Evolutionary conservation across 495 filamentous ascomycete species (phyloP).

Genomic region (Podospora tetraspora): DNA sequence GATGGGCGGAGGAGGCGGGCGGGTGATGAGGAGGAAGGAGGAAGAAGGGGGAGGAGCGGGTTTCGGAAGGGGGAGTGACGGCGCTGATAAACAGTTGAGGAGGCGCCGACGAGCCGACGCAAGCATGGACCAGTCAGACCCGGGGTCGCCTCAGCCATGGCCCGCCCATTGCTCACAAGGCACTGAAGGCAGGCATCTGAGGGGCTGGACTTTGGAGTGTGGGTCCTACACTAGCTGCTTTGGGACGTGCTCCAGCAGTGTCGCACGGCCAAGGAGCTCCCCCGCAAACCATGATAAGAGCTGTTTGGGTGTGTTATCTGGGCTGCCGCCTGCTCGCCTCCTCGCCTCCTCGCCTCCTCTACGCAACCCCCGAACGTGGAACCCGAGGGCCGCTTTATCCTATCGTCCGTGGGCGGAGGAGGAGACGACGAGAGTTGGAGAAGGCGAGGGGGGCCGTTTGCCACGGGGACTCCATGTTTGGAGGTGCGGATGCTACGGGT

Average conservation of each 20-base stretch:
- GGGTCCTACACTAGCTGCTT: neutral
- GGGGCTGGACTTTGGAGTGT: neutral
- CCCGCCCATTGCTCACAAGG: slow-evolving; percentile 12
- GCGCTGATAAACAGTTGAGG: slow-evolving; percentile 29
- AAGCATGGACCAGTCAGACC: slow-evolving; percentile 5
- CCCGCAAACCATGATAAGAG: neutral
- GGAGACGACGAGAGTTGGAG: neutral
- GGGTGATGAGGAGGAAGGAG: slow-evolving; percentile 27
- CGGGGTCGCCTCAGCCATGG: slow-evolving; percentile 26
- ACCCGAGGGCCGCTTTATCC: neutral
- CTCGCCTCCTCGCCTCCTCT: neutral
- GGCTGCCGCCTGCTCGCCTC: too few relatives aligned
- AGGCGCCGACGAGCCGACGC: slow-evolving; percentile 24
- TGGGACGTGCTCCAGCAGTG: neutral
- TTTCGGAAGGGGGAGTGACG: slow-evolving; percentile 30
- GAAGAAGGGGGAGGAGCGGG: slow-evolving; percentile 26
- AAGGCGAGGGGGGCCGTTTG: neutral
- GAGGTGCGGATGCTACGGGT: neutral
- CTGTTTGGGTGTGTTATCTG: neutral
- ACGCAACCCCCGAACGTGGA: neutral
- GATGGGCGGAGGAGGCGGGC: slow-evolving; percentile 39
- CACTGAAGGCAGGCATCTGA: slow-evolving; percentile 11
- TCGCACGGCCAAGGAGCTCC: neutral
- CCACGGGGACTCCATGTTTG: neutral
- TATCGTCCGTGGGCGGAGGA: neutral